A percentile compares a stretch with the other conserved stretches of the same genome.
Evolutionary conservation across 441 rosid species (phyloP).

Genomic region (Mallotus japonicus): DNA sequence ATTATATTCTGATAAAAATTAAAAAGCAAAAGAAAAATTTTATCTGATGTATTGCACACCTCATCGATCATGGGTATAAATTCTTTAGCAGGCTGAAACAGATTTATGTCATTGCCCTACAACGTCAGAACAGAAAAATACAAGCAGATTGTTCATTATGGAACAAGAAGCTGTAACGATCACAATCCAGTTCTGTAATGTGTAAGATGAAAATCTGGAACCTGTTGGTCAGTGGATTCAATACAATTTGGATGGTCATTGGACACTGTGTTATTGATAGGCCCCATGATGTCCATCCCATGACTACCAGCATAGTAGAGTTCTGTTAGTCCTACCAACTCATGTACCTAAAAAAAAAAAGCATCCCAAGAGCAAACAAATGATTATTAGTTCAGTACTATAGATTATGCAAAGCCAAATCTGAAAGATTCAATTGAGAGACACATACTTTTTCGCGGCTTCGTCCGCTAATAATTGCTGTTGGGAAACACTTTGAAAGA

Average conservation of each 20-base stretch:
- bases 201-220: slow-evolving; percentile 5
- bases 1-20: not conserved
- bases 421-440: not conserved
- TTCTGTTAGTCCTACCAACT: slow-evolving; percentile 88
- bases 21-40: too few species aligned
- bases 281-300: slow-evolving; percentile 96
- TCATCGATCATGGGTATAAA: slow-evolving; percentile 75
- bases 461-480: slow-evolving; percentile 96
- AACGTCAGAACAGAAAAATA: not conserved
- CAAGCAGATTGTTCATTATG: not conserved
- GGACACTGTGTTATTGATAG: slow-evolving; percentile 40
- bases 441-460: slow-evolving; percentile 76
- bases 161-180: not conserved
- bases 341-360: slow-evolving; percentile 56
- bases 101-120: slow-evolving; percentile 73
- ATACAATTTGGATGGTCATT: slow-evolving; percentile 46
- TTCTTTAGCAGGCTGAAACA: slow-evolving; percentile 90
- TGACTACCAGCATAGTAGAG: slow-evolving; percentile 98
- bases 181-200: not conserved
- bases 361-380: not conserved
- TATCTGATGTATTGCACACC: slow-evolving; percentile 31
- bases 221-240: slow-evolving; percentile 67
- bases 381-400: not conserved
- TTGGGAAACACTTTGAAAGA: slow-evolving; percentile 70
- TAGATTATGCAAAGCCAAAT: not conserved